These are phyloP conservation scores for Diaporthe helianthi DNA, from an alignment of 2,329 filamentous ascomycete species.

Conservation along the genomic window DNA sequence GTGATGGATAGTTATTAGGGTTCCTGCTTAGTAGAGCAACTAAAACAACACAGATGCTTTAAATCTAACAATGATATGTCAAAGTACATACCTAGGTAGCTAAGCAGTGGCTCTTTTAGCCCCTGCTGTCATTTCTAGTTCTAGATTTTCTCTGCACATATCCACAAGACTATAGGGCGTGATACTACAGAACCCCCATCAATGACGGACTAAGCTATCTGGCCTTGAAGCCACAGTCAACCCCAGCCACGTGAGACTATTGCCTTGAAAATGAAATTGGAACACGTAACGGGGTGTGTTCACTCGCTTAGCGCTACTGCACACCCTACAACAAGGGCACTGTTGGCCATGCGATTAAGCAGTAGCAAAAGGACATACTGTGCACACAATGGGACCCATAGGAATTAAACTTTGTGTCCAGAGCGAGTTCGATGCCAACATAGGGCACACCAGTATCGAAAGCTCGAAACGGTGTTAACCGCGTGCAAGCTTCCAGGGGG, in stretches of 20 bases:
- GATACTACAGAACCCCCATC: too few species aligned
- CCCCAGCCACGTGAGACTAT: too few species aligned
- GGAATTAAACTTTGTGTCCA: neutral
- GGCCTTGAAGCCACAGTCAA: neutral
- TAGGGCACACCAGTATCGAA: neutral
- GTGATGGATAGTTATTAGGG: too few species aligned
- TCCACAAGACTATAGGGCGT: too few species aligned
- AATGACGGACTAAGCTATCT: neutral
- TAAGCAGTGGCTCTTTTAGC: too few species aligned
- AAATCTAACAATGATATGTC: too few species aligned
- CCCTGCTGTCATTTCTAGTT: too few species aligned
- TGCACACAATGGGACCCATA: neutral
- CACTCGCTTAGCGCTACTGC: neutral
- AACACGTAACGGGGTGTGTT: neutral
- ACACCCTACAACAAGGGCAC: neutral
- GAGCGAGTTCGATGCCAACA: neutral
- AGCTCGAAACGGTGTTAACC: neutral
- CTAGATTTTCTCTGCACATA: too few species aligned
- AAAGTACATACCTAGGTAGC: too few species aligned
- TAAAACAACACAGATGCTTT: too few species aligned
- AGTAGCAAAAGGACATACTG: slow-evolving; percentile 10
- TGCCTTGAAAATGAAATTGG: too few species aligned
- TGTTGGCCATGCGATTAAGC: neutral
- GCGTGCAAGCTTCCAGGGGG: slow-evolving; percentile 1
- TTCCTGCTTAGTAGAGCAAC: too few species aligned